These are phyloP conservation scores for Meripilus lineatus DNA, from an alignment of 1,284 basidiomycete species.

Conservation along the genomic window DNA sequence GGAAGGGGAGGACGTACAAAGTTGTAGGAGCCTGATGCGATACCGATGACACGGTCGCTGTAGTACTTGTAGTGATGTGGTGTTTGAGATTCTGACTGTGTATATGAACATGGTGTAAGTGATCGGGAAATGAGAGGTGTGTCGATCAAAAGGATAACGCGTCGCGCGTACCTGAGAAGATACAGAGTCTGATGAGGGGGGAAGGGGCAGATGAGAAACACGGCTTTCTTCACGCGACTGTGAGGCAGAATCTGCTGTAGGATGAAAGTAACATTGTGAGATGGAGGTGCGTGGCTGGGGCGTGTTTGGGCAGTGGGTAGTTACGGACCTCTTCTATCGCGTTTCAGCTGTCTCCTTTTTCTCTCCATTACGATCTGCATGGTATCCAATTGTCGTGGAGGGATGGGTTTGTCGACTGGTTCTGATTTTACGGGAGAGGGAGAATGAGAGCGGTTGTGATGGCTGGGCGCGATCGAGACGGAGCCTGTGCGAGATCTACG, in stretches of 20 bases:
- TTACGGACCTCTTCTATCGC: slow-evolving; percentile 32
- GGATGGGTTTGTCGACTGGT: slow-evolving; percentile 41
- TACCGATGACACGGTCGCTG: slow-evolving; percentile 25
- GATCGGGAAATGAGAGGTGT: slow-evolving; percentile 1
- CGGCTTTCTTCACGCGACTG: slow-evolving; percentile 52
- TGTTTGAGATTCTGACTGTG: slow-evolving; percentile 23
- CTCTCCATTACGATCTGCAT: slow-evolving; percentile 73
- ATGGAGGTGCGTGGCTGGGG: not conserved
- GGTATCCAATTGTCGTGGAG: slow-evolving; percentile 54
- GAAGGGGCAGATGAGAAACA: slow-evolving; percentile 27
- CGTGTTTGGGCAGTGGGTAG: not conserved
- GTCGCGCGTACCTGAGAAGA: slow-evolving; percentile 29
- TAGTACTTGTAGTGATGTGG: slow-evolving; percentile 30
- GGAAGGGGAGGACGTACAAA: not conserved
- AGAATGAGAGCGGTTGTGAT: not conserved
- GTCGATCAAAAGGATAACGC: slow-evolving; percentile 10
- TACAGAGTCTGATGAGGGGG: slow-evolving; percentile 19
- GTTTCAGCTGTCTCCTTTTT: slow-evolving; percentile 49
- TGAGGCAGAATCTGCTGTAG: slow-evolving; percentile 38
- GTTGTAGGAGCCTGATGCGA: slow-evolving; percentile 20
- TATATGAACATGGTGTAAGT: not conserved
- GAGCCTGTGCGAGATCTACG: too few species aligned
- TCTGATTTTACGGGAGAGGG: slow-evolving; percentile 59
- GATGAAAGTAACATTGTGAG: slow-evolving; percentile 2
- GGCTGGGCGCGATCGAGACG: not conserved